Base-by-base conservation (phyloP, 768 basidiomycete genomes). In the Solioccasus polychromus region DNA sequence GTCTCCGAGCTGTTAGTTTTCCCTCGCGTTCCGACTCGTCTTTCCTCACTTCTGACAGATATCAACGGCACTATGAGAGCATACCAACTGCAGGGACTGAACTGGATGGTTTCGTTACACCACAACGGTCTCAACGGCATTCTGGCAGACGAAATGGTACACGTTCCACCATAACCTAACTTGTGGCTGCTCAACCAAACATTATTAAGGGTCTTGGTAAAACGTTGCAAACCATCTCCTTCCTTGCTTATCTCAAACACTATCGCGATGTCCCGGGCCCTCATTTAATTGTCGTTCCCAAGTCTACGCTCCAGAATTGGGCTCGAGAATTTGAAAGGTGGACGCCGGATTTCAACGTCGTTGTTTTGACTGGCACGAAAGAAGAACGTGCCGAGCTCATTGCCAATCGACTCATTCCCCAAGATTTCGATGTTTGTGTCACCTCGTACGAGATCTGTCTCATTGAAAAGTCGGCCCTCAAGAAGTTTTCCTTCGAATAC, bases 281-380 rank as follows among this genome's bases (percentile, higher is more conserved):
- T 4, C 95, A 98, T 66, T 80, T 98, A 19, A 81, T 99, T 59
- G 90, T 98, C 47, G 96, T 98, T 5, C 96, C 96, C n/a, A 98
- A 98, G 68, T 94, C 92, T 2, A 99, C 95, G 0, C 74, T 98
- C 20, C 91, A 98, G 64, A 99, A 98, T 63, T 99, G 96, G 96
- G 71, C 78, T 15, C 84, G 96, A 54, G 96, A 99, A 69, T 92
- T 99, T 54, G 80, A 77, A 50, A 78, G 76, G 51, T 98, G 96
- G 96, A 85, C 89, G 0, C 88, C 92, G 0, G 89, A 92, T 45
- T 84, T 96, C 68, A 86, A 81, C 47, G 78, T 88, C 14, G 77
- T 90, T 39, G 68, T 91, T 10, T 71, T 98, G 11, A 85, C 91
- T 5, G 96, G 95, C 1, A 79, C 79, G 19, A 93, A 89, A 62